Evolutionary conservation across 2,329 filamentous ascomycete species (phyloP).

Genomic region (Pleomassaria siparia): DNA sequence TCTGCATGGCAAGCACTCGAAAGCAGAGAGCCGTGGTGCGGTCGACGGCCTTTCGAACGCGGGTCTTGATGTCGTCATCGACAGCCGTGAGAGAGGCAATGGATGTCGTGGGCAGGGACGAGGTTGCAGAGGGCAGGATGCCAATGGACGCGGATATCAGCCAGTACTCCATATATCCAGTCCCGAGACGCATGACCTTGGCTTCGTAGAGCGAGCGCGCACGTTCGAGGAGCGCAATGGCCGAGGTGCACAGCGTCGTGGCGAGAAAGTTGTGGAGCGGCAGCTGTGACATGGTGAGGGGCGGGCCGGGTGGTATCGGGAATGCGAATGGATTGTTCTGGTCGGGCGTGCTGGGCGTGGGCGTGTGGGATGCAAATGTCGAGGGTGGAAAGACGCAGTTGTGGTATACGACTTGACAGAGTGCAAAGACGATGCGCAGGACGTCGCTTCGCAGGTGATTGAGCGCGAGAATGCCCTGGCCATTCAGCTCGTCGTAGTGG

Average conservation of each 20-base stretch:
- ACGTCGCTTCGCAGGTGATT: slow-evolving; percentile 35
- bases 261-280: slow-evolving; percentile 30
- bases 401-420: slow-evolving; percentile 29
- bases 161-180: slow-evolving; percentile 41
- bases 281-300: slow-evolving; percentile 19
- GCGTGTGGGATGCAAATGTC: background rate
- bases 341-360: slow-evolving; percentile 7
- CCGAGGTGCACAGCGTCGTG: slow-evolving; percentile 26
- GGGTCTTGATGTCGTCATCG: slow-evolving; percentile 18
- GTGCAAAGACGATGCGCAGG: slow-evolving; percentile 27
- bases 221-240: slow-evolving; percentile 33
- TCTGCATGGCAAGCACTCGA: slow-evolving; percentile 33
- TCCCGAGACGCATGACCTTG: slow-evolving; percentile 39
- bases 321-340: background rate
- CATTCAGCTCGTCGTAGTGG: slow-evolving; percentile 23
- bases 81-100: slow-evolving; percentile 19
- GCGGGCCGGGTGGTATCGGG: background rate
- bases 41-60: slow-evolving; percentile 30
- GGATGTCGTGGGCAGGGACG: slow-evolving; percentile 14
- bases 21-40: slow-evolving; percentile 30
- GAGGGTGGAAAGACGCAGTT: slow-evolving; percentile 20
- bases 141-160: slow-evolving; percentile 32
- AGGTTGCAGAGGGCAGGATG: slow-evolving; percentile 26
- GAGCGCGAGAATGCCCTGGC: slow-evolving; percentile 21
- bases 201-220: slow-evolving; percentile 31